Evolutionary conservation across 177 flowering plant genomes (phyloP), one percentile per base, ranked within the genome.

Genomic region (Vitis hybrid): DNA sequence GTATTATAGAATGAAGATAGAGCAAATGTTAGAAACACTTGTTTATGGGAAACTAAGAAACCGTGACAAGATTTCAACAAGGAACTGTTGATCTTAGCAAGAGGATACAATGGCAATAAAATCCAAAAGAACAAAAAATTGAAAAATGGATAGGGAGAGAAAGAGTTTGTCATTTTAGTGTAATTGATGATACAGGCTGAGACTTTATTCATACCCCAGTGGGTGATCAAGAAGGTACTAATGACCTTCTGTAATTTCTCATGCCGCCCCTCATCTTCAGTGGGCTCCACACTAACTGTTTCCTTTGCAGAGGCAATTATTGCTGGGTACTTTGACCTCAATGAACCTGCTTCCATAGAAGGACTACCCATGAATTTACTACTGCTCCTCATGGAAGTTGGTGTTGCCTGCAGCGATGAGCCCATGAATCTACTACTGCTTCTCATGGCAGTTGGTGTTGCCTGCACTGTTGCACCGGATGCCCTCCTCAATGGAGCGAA

Each of bases 351-450:
- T 77, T 78, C 85, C 6, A 72, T 57, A 14, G 87, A 80, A 31
- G 95, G 93, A 69, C 97, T 90, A 26, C 87, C 88, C 89, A 86
- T 79, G 79, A 91, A 89, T 66, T 82, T 89, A 65, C 92, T 87
- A 51, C 87, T 84, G 59, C 78, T 75, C 39, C 73, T 74, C 61
- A 26, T 33, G 39, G 39, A 4, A 33, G 39, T 33, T 33, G 39
- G 39, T 33, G 39, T 33, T 33, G 39, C 39, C 39, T 31, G 39
- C 39, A 3, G 39, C 39, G 39, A 33, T 33, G 39, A 33, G 39
- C 87, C 88, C 89, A 86, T 79, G 79, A 91, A 89, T 66, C 81
- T 89, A 65, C 92, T 87, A 51, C 86, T 84, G 58, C 78, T 75
- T 26, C 73, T 74, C 61, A 55, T 75, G 19, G 76, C 72, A 26